A percentile compares a stretch with the other conserved stretches of the same genome.
These are phyloP conservation scores for Lipomyces sp. DNA, from an alignment of 805 yeast genomes.

Conservation along the genomic window DNA sequence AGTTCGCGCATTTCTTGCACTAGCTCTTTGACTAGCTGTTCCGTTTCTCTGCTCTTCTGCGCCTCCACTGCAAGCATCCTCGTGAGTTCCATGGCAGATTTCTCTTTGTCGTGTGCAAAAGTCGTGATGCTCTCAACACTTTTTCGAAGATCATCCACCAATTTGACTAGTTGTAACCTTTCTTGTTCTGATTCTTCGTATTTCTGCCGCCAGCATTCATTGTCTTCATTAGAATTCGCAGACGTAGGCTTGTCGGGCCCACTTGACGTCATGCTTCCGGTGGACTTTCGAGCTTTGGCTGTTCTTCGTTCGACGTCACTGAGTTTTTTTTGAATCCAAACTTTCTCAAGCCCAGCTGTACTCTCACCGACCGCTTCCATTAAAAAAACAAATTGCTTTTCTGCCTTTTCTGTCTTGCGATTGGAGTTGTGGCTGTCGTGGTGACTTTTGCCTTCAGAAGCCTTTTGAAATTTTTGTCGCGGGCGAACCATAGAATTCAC, in stretches of 20 bases:
- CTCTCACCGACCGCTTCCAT: no score
- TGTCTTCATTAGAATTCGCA: not conserved
- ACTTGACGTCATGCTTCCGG: not conserved
- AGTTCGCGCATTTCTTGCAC: conserved; percentile 9
- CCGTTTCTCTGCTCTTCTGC: conserved; percentile 4
- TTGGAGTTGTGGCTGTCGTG: no score
- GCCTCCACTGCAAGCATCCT: conserved; percentile 6
- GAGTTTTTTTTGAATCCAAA: no score
- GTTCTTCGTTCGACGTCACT: not conserved
- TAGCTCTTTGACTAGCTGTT: conserved; percentile 3
- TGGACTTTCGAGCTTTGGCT: not conserved
- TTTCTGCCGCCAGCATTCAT: conserved; percentile 9
- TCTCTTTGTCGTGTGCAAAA: conserved; percentile 13
- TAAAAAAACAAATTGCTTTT: not conserved
- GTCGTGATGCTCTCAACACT: conserved; percentile 12
- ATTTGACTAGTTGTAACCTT: not conserved
- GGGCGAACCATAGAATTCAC: not conserved
- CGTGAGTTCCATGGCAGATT: conserved; percentile 1
- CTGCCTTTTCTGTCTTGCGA: no score
- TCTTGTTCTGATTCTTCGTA: conserved; percentile 12
- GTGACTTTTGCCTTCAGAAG: no score
- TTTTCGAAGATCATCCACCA: conserved; percentile 11
- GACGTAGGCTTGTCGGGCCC: not conserved
- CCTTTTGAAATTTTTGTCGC: no score
- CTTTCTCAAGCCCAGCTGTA: no score